Percentiles rank a stretch among this genome's conserved stretches.
Evolutionary conservation across 768 basidiomycete species (phyloP).

Genomic region (Mycena sanguinolenta): DNA sequence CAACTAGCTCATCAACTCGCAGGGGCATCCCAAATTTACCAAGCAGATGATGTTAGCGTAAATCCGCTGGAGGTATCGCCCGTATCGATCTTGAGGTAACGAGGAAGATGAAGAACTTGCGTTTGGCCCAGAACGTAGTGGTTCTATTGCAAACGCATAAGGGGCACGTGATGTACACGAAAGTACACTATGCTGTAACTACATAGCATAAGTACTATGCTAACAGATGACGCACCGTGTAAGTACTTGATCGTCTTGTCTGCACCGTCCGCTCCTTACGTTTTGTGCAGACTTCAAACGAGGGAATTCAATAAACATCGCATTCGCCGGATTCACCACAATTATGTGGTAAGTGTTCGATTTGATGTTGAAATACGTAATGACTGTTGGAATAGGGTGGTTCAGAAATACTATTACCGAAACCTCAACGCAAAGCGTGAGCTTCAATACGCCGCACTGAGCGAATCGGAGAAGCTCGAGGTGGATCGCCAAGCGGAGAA

Average conservation of each 20-base stretch:
- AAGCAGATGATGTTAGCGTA: too few species aligned
- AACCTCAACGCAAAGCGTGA: conserved; percentile 45
- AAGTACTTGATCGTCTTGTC: conserved; percentile 23
- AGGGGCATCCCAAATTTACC: conserved; percentile 49
- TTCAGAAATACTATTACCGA: conserved; percentile 45
- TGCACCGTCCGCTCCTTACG: not conserved
- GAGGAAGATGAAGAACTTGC: too few species aligned
- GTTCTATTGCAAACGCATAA: too few species aligned
- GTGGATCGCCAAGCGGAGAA: conserved; percentile 44
- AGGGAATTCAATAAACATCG: conserved; percentile 53
- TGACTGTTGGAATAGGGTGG: conserved; percentile 31
- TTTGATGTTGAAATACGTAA: not conserved
- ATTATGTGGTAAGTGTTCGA: conserved; percentile 43
- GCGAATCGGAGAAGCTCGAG: conserved; percentile 40
- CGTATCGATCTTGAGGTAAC: too few species aligned
- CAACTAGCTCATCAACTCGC: not conserved
- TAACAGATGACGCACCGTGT: conserved; percentile 54
- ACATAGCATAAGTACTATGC: too few species aligned
- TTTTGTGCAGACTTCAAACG: conserved; percentile 46
- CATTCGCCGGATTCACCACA: conserved; percentile 48
- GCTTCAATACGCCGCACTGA: conserved; percentile 36
- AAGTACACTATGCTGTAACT: too few species aligned
- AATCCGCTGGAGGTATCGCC: too few species aligned
- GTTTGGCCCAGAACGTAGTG: too few species aligned
- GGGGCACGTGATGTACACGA: too few species aligned